Percentiles rank a stretch among this genome's conserved stretches.
These are phyloP conservation scores for Syzygium syzygioides DNA, from an alignment of 441 rosid genomes.

Conservation along the genomic window DNA sequence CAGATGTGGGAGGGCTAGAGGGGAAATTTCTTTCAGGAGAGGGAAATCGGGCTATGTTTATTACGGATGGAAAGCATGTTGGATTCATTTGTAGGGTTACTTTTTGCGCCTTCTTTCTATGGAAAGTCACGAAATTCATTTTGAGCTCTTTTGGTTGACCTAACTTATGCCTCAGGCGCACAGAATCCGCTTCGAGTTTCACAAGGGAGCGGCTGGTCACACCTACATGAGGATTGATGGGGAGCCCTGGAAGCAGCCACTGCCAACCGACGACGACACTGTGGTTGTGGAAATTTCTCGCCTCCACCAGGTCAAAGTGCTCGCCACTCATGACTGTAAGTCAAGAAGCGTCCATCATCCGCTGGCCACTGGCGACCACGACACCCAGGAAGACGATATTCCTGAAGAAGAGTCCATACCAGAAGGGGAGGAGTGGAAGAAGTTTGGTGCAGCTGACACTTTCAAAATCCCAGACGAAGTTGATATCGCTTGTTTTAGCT, in stretches of 20 bases:
- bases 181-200: constrained; percentile 8
- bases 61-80: neutral
- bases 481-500: constrained; percentile 7
- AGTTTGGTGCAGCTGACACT: constrained; percentile 16
- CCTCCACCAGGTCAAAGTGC: constrained; percentile 10
- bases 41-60: neutral
- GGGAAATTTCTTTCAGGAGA: neutral
- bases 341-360: neutral
- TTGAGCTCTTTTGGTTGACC: neutral
- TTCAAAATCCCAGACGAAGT: constrained; percentile 10
- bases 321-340: constrained; percentile 6
- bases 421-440: constrained; percentile 13
- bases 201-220: constrained; percentile 9
- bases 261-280: constrained; percentile 10
- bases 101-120: neutral
- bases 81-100: neutral
- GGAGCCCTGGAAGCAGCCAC: constrained; percentile 18
- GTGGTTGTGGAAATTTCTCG: constrained; percentile 13
- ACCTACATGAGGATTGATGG: constrained; percentile 16
- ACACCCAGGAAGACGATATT: neutral
- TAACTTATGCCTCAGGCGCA: neutral
- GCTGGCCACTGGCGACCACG: neutral
- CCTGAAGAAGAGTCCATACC: neutral
- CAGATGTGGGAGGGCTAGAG: neutral
- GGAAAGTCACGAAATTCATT: neutral